Base-by-base conservation (phyloP, 345 rosid species). In the Sisymbrium altissimum region DNA sequence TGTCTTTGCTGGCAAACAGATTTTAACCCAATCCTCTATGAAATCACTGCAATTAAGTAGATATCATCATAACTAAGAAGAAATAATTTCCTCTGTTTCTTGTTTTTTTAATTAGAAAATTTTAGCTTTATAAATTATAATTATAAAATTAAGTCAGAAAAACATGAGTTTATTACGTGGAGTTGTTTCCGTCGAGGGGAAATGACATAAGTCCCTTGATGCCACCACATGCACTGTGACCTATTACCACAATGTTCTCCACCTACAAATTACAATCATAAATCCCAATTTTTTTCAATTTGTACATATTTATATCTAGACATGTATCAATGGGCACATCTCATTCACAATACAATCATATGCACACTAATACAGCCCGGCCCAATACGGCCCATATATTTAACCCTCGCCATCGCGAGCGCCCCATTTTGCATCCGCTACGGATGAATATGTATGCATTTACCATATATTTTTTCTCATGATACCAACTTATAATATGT, bases 221-320 rank as follows among this genome's bases (percentile, higher is more conserved):
- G 19, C 98, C 99, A 76, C 99, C 98, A 62, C 98, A 94, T 72
- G 80, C 78, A 50, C 99, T 89, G 88, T 94, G 99, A 0, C 98
- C 97, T 41, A 94, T 89, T 35, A 94, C 89, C 57, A 95, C 90
- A 49, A 91, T 94, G 84, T 88, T 80, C 52, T 79, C 77, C 27
- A 94, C 98, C 98, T 93, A 86, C 66, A n/a, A n/a, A n/a, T n/a
- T n/a, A n/a, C n/a, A 18, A 12, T 27, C 63, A 78, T 56, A 40
- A 49, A 64, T 65, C 59, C 14, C 72, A 23, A 1, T 49, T 4
- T 29, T 10, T 46, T 19, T 43, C 65, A 29, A 35, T 65, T 2
- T 35, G 29, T 4, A 40, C 35, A 8, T 15, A 52, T 6, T n/a
- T n/a, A 23, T 19, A 12, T 9, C 45, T 13, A 68, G 9, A 40